phyloP scores from a whole-genome alignment of 2,329 filamentous ascomycete genomes.

The Penicillium decumbens region DNA sequence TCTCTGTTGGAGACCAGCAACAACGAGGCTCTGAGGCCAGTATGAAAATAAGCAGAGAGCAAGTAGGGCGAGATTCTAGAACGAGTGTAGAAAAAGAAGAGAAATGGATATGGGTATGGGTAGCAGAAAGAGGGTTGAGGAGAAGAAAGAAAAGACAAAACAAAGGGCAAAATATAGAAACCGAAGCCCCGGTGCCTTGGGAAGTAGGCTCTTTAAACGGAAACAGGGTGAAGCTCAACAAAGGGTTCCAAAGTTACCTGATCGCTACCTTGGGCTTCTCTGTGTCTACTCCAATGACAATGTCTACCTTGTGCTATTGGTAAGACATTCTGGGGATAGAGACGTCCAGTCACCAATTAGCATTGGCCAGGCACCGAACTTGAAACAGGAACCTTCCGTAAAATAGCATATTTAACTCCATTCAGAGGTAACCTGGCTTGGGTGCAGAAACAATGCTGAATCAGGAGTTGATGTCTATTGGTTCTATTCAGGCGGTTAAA shows the following conservation, averaged over 20 bases:
- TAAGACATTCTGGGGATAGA: not conserved
- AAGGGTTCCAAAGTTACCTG: not conserved
- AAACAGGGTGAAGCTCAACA: not conserved
- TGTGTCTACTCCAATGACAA: not conserved
- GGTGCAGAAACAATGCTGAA: not conserved
- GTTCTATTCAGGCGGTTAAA: not conserved
- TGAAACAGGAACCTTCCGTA: not conserved
- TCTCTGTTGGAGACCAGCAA: conserved; percentile 5
- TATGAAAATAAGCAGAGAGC: not conserved
- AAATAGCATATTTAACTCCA: not conserved
- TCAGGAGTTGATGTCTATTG: not conserved
- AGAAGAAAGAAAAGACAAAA: conserved; percentile 14
- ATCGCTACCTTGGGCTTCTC: not conserved
- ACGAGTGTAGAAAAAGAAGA: not conserved
- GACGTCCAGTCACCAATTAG: not conserved
- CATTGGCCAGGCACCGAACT: not conserved
- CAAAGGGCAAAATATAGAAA: not conserved
- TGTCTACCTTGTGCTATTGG: not conserved
- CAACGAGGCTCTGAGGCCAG: not conserved
- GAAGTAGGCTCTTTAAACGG: not conserved
- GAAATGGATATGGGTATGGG: not conserved
- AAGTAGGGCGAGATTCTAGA: not conserved
- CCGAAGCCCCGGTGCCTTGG: not conserved
- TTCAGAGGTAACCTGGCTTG: not conserved
- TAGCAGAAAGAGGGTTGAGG: conserved; percentile 7